Conservation (phyloP, 169 alveolate species). For the Eimeria acervulina region DNA sequence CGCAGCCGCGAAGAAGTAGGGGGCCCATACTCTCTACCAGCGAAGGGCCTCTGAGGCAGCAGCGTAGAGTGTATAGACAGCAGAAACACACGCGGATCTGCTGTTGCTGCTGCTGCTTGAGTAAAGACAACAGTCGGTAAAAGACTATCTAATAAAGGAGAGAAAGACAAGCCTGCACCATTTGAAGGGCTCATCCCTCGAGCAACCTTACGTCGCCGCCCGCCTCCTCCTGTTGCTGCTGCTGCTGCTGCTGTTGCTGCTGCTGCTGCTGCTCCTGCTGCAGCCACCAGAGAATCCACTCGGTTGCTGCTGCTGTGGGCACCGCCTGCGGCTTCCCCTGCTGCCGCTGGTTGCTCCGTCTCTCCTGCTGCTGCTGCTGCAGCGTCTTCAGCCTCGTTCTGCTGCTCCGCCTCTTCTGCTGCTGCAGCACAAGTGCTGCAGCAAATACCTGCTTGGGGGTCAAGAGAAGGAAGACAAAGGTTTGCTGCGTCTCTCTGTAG, state of each 20-base stretch:
- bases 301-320: slow-evolving; percentile 41
- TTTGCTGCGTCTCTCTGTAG: not conserved
- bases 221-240: not conserved
- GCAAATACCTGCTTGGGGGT: too few species aligned
- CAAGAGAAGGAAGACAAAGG: too few species aligned
- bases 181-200: slow-evolving; percentile 1
- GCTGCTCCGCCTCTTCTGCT: slow-evolving; percentile 9
- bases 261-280: not conserved
- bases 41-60: not conserved
- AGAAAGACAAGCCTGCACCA: not conserved
- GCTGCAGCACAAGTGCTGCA: not conserved
- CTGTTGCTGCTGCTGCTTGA: not conserved
- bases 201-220: not conserved
- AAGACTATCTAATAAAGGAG: slow-evolving; percentile 61
- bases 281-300: not conserved
- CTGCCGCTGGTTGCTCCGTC: not conserved
- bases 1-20: not conserved
- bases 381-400: not conserved
- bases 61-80: slow-evolving; percentile 27
- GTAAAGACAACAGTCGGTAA: slow-evolving; percentile 20
- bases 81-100: slow-evolving; percentile 76
- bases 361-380: not conserved
- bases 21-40: not conserved
- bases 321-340: not conserved
- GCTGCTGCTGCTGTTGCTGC: slow-evolving; percentile 46